These are phyloP conservation scores for Sclerotinia borealis DNA, from an alignment of 2,329 filamentous ascomycete genomes.

Conservation along the genomic window DNA sequence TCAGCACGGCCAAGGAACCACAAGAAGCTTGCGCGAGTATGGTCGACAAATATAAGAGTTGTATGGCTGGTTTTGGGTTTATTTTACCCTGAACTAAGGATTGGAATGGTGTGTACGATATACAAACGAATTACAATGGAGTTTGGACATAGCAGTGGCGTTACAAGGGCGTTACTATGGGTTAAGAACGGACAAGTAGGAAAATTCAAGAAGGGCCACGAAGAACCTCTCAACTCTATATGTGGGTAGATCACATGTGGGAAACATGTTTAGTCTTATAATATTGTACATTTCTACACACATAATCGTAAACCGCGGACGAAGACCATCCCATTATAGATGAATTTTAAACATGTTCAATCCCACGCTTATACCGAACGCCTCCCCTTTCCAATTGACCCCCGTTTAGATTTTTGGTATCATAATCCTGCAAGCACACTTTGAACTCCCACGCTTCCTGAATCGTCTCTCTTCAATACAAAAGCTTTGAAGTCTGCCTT, in stretches of 20 bases:
- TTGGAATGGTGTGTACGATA: constrained; percentile 2
- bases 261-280: neutral
- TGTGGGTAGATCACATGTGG: neutral
- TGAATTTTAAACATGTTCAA: neutral
- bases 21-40: constrained; percentile 75
- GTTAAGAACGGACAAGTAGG: neutral
- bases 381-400: constrained; percentile 5
- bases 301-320: neutral
- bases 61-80: constrained; percentile 93
- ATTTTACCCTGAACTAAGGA: constrained; percentile 39
- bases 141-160: constrained; percentile 27
- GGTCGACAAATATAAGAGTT: constrained; percentile 79
- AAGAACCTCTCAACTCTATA: constrained; percentile 25
- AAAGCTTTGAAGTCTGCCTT: constrained; percentile 76
- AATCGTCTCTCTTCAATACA: constrained; percentile 80
- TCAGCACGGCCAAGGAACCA: constrained; percentile 78
- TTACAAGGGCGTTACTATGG: neutral
- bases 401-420: constrained; percentile 18
- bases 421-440: constrained; percentile 57
- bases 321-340: neutral
- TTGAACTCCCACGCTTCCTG: constrained; percentile 73
- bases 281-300: constrained; percentile 5
- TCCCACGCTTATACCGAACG: constrained; percentile 1
- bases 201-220: constrained; percentile 1
- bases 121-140: constrained; percentile 7